Base-by-base conservation (phyloP, 2,329 filamentous ascomycete species). In the Diaporthe citri region DNA sequence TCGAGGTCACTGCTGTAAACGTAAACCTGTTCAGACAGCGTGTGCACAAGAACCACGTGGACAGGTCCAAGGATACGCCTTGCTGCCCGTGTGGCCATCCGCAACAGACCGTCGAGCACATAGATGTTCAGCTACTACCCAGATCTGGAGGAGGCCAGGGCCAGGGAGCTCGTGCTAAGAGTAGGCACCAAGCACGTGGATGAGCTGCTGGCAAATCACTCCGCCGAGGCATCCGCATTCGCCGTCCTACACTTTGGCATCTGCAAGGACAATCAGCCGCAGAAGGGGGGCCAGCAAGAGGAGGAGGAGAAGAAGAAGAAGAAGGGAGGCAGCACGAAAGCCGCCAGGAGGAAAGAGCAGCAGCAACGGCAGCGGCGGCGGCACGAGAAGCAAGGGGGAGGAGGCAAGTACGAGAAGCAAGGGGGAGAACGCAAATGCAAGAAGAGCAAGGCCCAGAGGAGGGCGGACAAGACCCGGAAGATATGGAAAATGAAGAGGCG, bases 111-210 rank as follows among this genome's bases (percentile, higher is more conserved):
- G 22, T 59, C 56, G 34, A 59, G 56, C 56, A 59, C 56, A 34
- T n/a, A n/a, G n/a, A n/a, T 59, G 9, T 59, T 59, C 56, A 59
- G 56, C 56, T 25, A 59, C 56, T 59, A 34, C 20, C 56, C 56
- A n/a, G 56, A 59, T 20, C 56, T 59, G 56, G 56, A 25, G 34
- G 56, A 17, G 56, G 56, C 34, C 9, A 59, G 56, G 56, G 20
- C 56, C 20, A 39, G 4, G 22, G 56, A 59, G 56, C 56, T 59
- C 34, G 56, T 59, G 56, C 34, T 59, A 5, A n/a, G 22, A 8
- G 10, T 39, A 12, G 56, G 56, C 56, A 59, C 56, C 56, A 39
- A 20, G 20, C 34, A 59, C 34, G 56, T 59, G 34, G 31, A 59
- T 10, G 34, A 39, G 34, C 56, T 59, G 56, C 56, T 59, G 56